Evolutionary conservation across 2,329 filamentous ascomycete species (phyloP).

Genomic region (Arthrobotrys megalospora): DNA sequence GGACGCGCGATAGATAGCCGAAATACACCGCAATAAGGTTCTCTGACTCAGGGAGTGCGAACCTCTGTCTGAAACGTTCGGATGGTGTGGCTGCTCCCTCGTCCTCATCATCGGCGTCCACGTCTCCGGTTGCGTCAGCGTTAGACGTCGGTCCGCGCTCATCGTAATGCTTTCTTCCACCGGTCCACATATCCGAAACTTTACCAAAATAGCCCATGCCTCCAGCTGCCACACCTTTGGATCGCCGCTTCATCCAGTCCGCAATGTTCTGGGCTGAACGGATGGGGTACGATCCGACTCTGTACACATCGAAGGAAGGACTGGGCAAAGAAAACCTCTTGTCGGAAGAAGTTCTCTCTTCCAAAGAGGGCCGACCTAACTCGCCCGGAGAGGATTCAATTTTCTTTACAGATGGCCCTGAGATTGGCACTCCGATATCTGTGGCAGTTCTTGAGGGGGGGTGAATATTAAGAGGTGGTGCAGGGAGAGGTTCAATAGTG

Average conservation of each 20-base stretch:
- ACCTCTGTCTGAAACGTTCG: conserved; percentile 89
- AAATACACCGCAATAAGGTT: conserved; percentile 90
- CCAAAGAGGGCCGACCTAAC: conserved; percentile 43
- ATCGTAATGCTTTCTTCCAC: conserved; percentile 86
- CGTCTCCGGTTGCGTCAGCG: conserved; percentile 71
- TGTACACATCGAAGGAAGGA: conserved; percentile 73
- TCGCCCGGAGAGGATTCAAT: conserved; percentile 44
- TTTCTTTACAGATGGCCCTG: conserved; percentile 37
- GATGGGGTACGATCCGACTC: conserved; percentile 80
- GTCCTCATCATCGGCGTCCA: conserved; percentile 72
- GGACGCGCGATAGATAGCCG: conserved; percentile 87
- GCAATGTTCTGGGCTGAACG: conserved; percentile 87
- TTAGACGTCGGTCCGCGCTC: conserved; percentile 67
- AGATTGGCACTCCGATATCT: conserved; percentile 27
- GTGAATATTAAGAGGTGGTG: conserved; percentile 47
- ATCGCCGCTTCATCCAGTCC: conserved; percentile 83
- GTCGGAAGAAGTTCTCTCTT: conserved; percentile 43
- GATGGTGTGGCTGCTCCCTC: conserved; percentile 77
- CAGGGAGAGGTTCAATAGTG: conserved; percentile 39
- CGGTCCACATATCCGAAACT: conserved; percentile 96
- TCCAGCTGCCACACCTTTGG: conserved; percentile 88
- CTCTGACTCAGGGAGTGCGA: conserved; percentile 87
- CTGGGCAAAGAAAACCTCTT: conserved; percentile 66
- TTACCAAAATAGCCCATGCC: conserved; percentile 98
- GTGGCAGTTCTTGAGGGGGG: conserved; percentile 54